Base-by-base conservation (phyloP, 2,329 filamentous ascomycete genomes). In the Sphaerulina musiva region DNA sequence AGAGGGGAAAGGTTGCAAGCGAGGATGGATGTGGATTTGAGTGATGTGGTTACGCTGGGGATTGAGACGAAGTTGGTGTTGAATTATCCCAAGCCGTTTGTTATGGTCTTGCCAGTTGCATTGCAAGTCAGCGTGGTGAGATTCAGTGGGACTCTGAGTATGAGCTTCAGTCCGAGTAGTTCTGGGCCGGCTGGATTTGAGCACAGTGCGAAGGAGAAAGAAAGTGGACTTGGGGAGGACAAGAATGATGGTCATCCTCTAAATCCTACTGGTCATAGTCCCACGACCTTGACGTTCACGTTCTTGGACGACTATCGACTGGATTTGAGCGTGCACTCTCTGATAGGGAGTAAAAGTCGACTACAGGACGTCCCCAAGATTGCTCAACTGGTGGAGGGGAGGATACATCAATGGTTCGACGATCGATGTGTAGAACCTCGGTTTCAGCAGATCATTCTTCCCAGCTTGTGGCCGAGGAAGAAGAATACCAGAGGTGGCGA, bases 21-120 rank as follows among this genome's bases (percentile, higher is more conserved):
- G 0, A 78, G 91, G 55, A 95, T 98, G 88, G 93, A 98, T 70
- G 91, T 98, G 36, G 93, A 98, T 70, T 75, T 98, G 55, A 93
- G 87, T 71, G 93, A 98, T 72, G 91, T 95, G 72, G 89, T 98
- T 56, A 98, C 93, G 0, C 77, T 98, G 51, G 93, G 90, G 0
- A 79, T 98, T 26, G 93, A 98, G 75, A 98, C 93, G 2, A 95
- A 93, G 64, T 76, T 98, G 58, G 79, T 95, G 46, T 79, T 98
- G 53, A 98, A 98, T 72, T 98, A 95, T 69, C 93, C 93, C 0
- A 95, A 91, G 68, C 88, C 88, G 6, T 78, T 89, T 51, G 88
- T 90, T 5, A 93, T 93, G 0, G 86, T 96, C 6, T 77, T 98
- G 1, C 93, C 93, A 2, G 91, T 98, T 14, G 93, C 92, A 0